Percentiles rank a stretch among this genome's conserved stretches.
phyloP scores from a whole-genome alignment of 2,329 filamentous ascomycete species.

The Colletotrichum spinosum region DNA sequence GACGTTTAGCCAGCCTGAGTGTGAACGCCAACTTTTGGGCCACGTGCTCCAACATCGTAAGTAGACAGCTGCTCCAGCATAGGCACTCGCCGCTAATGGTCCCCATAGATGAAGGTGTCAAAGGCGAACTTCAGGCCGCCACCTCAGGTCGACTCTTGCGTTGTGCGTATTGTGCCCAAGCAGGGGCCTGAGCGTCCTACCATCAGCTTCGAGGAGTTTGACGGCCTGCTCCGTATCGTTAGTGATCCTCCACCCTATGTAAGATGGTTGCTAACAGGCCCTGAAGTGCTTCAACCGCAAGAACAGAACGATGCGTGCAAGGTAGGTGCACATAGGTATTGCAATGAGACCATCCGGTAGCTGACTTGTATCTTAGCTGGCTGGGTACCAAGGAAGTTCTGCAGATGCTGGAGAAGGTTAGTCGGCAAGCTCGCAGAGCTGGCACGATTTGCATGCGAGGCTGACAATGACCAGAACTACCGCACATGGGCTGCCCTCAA shows the following conservation, averaged over 20 bases:
- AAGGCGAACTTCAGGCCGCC: slow-evolving; percentile 88
- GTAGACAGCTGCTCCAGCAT: not conserved
- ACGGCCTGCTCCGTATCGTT: slow-evolving; percentile 86
- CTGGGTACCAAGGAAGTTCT: slow-evolving; percentile 84
- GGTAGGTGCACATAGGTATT: not conserved
- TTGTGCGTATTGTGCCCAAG: slow-evolving; percentile 91
- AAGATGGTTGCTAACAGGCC: not conserved
- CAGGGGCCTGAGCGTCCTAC: slow-evolving; percentile 80
- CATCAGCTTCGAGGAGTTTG: slow-evolving; percentile 95
- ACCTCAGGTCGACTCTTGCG: slow-evolving; percentile 90
- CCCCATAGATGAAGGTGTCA: slow-evolving; percentile 42
- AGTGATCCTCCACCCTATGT: not conserved
- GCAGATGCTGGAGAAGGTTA: slow-evolving; percentile 75
- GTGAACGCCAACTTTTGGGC: slow-evolving; percentile 40
- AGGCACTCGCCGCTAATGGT: not conserved
- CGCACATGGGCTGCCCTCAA: slow-evolving; percentile 91
- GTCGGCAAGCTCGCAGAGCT: not conserved
- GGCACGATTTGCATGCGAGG: not conserved
- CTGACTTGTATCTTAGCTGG: slow-evolving; percentile 62
- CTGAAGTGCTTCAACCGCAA: slow-evolving; percentile 71
- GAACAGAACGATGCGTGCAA: slow-evolving; percentile 87
- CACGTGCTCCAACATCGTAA: slow-evolving; percentile 37
- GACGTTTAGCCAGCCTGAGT: slow-evolving; percentile 30
- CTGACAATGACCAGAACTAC: slow-evolving; percentile 71
- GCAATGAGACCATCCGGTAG: not conserved